Conservation (phyloP, 176 grass and related monocot species). For the Miscanthus lutarioriparius region DNA sequence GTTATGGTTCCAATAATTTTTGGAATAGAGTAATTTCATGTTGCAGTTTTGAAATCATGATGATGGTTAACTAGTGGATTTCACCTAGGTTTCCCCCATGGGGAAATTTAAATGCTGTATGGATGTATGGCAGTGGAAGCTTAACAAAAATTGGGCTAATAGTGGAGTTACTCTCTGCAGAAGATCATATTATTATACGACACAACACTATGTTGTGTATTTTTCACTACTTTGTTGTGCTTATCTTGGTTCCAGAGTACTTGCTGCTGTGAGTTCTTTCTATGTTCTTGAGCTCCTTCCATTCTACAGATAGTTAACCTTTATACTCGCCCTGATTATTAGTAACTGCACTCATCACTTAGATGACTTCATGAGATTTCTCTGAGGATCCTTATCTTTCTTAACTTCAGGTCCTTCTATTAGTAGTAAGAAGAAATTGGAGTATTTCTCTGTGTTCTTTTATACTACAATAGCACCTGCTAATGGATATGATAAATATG, state of each 20-base stretch:
- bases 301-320: not conserved
- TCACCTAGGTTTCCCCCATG: not conserved
- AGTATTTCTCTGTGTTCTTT: not conserved
- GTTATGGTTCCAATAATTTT: not conserved
- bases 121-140: not conserved
- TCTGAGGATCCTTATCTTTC: not conserved
- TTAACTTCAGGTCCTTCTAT: not conserved
- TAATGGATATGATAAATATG: conserved; percentile 24
- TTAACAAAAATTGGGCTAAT: not conserved
- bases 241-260: not conserved
- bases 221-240: not conserved
- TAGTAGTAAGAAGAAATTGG: not conserved
- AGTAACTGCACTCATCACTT: not conserved
- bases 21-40: not conserved
- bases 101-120: not conserved
- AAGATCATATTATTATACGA: not conserved
- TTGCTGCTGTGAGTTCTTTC: not conserved
- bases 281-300: not conserved
- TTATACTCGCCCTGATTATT: not conserved
- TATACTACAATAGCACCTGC: not conserved
- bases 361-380: not conserved
- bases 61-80: not conserved
- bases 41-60: not conserved
- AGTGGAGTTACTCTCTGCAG: not conserved
- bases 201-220: not conserved